Base-by-base conservation (phyloP, 257 asterid species). In the Catharanthus roseus region DNA sequence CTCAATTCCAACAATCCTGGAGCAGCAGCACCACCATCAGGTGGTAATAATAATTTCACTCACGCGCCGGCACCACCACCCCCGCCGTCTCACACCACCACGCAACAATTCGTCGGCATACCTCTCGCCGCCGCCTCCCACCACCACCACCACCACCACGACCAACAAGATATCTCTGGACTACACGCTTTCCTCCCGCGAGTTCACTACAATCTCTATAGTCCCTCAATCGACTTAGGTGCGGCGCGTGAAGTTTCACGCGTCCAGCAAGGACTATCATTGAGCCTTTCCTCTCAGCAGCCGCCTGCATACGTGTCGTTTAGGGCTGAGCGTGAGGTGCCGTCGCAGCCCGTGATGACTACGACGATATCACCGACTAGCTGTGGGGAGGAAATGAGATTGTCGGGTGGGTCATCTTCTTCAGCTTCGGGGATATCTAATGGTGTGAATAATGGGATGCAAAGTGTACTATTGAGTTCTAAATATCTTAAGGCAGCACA, bases 401-500 rank as follows among this genome's bases (percentile, higher is more conserved):
- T 82, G 10, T 77, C 90, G 0, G 95, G 82, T 0, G 95, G 88
- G 15, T 84, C 96, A 38, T 85, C 91, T 1, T 83, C 93, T 0
- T 85, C 98, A 51, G 93, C 87, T 44, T 93, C 98, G 0, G 96
- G 89, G 66, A 79, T 89, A 36, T 84, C 92, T 16, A 86, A 89
- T 54, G 88, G 88, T 2, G 86, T 84, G 57, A 86, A 74, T n/a
- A n/a, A n/a, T 53, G 88, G 90, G 4, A 88, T 82, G 54, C 96
- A 82, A 71, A 84, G 86, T 56, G 89, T 89, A 39, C 77, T 87
- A 53, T 55, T 86, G 78, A 86, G 91, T 64, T 86, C 96, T 0
- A 91, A 89, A 79, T 93, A 89, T 65, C 78, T 93, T 36, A 93
- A 88, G 76, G 97, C 96, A 1, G 96, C 97, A 6, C 97, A 88